A percentile compares a stretch with the other conserved stretches of the same genome.
phyloP scores from a whole-genome alignment of 129 eudicot species.

The Solidago caesia region DNA sequence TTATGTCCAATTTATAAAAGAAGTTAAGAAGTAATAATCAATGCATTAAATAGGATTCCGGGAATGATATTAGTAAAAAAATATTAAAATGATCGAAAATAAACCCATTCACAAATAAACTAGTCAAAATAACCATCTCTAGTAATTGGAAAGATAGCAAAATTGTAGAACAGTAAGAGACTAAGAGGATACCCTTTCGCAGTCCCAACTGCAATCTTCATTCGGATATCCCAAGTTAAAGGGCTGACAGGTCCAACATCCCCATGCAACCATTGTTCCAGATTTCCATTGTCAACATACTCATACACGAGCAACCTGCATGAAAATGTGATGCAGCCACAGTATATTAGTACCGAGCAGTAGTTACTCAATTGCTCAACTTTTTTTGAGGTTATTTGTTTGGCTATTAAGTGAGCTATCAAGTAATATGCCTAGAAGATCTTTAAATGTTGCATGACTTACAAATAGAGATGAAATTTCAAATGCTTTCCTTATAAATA shows the following conservation, averaged over 20 bases:
- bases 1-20: no score
- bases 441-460: not conserved
- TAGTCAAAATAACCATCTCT: no score
- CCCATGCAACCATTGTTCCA: conserved; percentile 98
- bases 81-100: no score
- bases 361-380: not conserved
- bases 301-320: conserved; percentile 92
- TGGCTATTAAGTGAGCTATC: not conserved
- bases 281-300: conserved; percentile 88
- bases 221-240: conserved; percentile 26
- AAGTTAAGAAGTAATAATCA: no score
- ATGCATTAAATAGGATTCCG: no score
- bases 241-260: conserved; percentile 77
- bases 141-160: no score
- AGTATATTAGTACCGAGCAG: not conserved
- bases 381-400: conserved; percentile 8
- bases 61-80: no score
- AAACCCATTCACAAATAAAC: no score
- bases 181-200: conserved; percentile 24
- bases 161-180: not conserved
- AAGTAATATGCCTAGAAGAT: not conserved
- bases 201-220: conserved; percentile 26
- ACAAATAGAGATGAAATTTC: not conserved
- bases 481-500: not conserved
- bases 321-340: not conserved